These are phyloP conservation scores for Aspergillus pseudoviridinutans DNA, from an alignment of 2,329 filamentous ascomycete genomes.

Conservation along the genomic window DNA sequence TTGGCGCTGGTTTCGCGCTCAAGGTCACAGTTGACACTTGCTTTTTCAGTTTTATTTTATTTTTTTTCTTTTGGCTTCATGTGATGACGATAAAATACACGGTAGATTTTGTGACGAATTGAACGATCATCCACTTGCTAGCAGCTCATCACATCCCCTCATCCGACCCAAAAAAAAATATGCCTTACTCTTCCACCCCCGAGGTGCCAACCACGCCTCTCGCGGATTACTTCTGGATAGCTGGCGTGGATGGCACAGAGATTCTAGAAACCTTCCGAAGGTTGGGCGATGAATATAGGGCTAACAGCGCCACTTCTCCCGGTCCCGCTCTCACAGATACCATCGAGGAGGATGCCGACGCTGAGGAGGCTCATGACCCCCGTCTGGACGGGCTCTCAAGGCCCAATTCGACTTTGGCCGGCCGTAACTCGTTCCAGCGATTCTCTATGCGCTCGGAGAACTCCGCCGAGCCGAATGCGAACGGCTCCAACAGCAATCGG, in stretches of 20 bases:
- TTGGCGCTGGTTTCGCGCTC: conserved; percentile 10
- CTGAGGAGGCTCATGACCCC: conserved; percentile 48
- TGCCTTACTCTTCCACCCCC: conserved; percentile 29
- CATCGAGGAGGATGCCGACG: conserved; percentile 57
- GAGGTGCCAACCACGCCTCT: conserved; percentile 51
- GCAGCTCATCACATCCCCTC: conserved; percentile 10
- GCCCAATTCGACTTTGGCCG: conserved; percentile 34
- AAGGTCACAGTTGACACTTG: conserved; percentile 7
- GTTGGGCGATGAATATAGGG: conserved; percentile 41
- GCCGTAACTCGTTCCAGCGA: conserved; percentile 40
- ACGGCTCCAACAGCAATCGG: conserved; percentile 57
- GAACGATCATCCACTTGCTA: conserved; percentile 9
- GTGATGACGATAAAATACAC: background rate
- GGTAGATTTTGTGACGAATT: conserved; percentile 19
- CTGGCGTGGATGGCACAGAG: conserved; percentile 46
- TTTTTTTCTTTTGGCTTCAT: background rate
- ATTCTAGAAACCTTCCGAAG: conserved; percentile 42
- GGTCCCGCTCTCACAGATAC: conserved; percentile 49
- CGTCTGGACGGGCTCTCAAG: conserved; percentile 31
- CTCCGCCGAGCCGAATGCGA: conserved; percentile 30
- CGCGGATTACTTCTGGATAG: conserved; percentile 65
- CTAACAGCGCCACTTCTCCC: conserved; percentile 31
- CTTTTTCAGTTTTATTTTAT: conserved; percentile 1
- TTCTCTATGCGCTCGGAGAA: conserved; percentile 49
- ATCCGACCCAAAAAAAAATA: conserved; percentile 17